Evolutionary conservation across 805 yeast species (phyloP), one percentile per base, ranked within the genome.

Genomic region (Hemisphaericaspora nanyangensis): DNA sequence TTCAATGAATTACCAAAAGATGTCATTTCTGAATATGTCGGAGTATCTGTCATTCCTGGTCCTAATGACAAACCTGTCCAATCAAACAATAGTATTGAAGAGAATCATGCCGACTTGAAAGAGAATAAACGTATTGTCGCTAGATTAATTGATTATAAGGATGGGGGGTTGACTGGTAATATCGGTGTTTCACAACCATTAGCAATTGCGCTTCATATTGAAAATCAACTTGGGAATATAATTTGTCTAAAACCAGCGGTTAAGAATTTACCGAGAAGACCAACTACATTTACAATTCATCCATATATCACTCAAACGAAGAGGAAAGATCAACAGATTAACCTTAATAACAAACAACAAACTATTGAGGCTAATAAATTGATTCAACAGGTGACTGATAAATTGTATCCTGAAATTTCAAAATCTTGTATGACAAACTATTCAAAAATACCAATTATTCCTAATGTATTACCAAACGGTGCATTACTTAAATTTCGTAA

Each of bases 131-230:
- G 68, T 22, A 54, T 84, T 0, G 63, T 73, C 2, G 91, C 89
- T 1, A 68, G 63, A 27, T 50, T 83, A 3, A 63, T 74, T 0
- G 65, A 68, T 42, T 57, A 49, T 44, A 58, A 65, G 1, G 66
- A 71, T 0, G 38, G 45, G 5, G 10, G 29, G 2, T 12, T 15
- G 16, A 42, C 52, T 0, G 60, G 64, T 12, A 65, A 66, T 20
- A 76, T 73, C 7, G 83, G 79, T 0, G 48, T 85, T 7, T 79
- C 89, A 1, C 52, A 55, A 13, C 59, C 72, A 3, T 60, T 84
- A 26, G 70, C 85, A 0, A 59, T 71, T 16, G 79, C 89, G 0
- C 63, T 86, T 18, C 77, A 79, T 0, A 60, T 78, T 1, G 73
- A 72, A 25, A 52, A 55, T 6, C 47, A 54, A 12, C 64, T 77